Percentiles rank a stretch among this genome's conserved stretches.
Conservation (phyloP, 805 yeast species). For the Jamesozyma piceae region DNA sequence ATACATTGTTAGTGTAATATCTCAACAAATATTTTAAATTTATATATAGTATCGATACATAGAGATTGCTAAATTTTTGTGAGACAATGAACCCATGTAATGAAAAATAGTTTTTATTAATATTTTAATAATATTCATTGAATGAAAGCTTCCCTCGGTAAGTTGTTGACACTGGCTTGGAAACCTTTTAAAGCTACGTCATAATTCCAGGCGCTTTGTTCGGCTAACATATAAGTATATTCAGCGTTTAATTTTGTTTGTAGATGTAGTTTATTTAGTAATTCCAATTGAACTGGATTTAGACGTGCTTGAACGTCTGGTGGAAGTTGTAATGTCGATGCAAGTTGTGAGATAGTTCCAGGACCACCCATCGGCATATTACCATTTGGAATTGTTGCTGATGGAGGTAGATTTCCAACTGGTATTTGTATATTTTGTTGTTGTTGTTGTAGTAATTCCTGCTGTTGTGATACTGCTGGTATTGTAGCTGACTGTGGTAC, state of each 20-base stretch:
- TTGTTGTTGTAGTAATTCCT: slow-evolving; percentile 6
- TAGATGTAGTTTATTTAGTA: slow-evolving; percentile 53
- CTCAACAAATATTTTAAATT: too few relatives aligned
- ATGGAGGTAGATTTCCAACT: slow-evolving; percentile 1
- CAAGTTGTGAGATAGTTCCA: slow-evolving; percentile 6
- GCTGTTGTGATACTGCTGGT: too few relatives aligned
- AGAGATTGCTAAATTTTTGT: neutral
- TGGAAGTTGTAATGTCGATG: slow-evolving; percentile 39
- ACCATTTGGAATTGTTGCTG: neutral
- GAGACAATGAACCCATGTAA: neutral
- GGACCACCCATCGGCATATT: neutral
- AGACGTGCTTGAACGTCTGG: slow-evolving; percentile 44
- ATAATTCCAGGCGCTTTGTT: slow-evolving; percentile 81
- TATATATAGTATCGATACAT: neutral
- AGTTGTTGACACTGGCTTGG: slow-evolving; percentile 49
- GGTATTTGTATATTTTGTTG: slow-evolving; percentile 5
- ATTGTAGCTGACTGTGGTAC: slow-evolving; percentile 4
- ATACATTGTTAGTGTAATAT: neutral
- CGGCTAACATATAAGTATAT: slow-evolving; percentile 72
- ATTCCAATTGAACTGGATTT: slow-evolving; percentile 48
- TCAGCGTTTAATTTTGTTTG: slow-evolving; percentile 73
- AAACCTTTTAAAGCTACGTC: slow-evolving; percentile 62
- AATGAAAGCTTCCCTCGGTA: slow-evolving; percentile 50
- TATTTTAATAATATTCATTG: slow-evolving; percentile 7
- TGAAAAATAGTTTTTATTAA: too few relatives aligned